A percentile compares a stretch with the other conserved stretches of the same genome.
phyloP scores from a whole-genome alignment of 2,329 filamentous ascomycete species.

The Penicillium sp. region DNA sequence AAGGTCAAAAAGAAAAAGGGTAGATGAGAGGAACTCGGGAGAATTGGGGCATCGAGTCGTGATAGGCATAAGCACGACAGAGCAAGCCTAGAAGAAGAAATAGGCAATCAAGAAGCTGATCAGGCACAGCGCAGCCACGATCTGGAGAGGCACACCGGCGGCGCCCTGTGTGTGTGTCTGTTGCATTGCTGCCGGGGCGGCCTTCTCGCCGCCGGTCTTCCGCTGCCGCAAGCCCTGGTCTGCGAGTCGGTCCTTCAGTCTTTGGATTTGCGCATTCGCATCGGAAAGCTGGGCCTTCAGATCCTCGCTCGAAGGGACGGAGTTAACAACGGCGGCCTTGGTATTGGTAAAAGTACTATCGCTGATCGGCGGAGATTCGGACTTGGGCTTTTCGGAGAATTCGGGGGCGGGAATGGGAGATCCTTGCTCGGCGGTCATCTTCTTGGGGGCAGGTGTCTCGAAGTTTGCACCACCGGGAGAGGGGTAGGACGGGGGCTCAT shows the following conservation, averaged over 20 bases:
- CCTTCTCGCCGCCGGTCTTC: conserved; percentile 63
- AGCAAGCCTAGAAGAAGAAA: conserved; percentile 78
- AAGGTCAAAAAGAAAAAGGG: not conserved
- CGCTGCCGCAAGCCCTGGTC: conserved; percentile 77
- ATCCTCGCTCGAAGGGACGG: conserved; percentile 58
- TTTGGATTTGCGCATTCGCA: conserved; percentile 71
- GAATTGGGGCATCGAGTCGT: conserved; percentile 24
- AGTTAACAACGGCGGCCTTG: conserved; percentile 51
- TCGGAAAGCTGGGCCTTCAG: conserved; percentile 72
- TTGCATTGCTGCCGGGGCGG: conserved; percentile 49
- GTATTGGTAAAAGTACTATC: conserved; percentile 36
- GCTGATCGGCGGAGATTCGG: conserved; percentile 37
- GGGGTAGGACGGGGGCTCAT: conserved; percentile 55
- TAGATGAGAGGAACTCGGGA: conserved; percentile 21
- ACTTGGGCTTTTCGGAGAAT: conserved; percentile 37
- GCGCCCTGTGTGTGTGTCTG: conserved; percentile 62
- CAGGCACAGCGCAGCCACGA: conserved; percentile 80
- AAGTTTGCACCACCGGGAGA: conserved; percentile 53
- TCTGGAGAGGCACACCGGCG: conserved; percentile 77
- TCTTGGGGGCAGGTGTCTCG: conserved; percentile 49
- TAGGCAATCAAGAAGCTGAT: conserved; percentile 92
- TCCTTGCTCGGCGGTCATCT: conserved; percentile 31
- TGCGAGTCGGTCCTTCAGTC: conserved; percentile 63
- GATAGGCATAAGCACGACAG: conserved; percentile 21
- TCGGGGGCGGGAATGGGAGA: conserved; percentile 37